phyloP scores from a whole-genome alignment of 2,329 filamentous ascomycete species.

The Biscogniauxia marginata region DNA sequence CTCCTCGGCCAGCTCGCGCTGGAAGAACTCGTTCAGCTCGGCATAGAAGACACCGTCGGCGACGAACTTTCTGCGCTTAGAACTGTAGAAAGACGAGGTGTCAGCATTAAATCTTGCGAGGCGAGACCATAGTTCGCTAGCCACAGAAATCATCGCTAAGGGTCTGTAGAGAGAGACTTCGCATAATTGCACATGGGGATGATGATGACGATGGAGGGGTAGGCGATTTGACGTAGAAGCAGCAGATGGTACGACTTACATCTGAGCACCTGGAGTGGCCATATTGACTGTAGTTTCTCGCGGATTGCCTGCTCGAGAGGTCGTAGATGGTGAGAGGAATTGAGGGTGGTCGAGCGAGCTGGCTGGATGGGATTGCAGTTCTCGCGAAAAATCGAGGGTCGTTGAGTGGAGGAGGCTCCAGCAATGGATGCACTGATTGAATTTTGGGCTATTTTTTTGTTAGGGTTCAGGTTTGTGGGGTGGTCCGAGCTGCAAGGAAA shows the following conservation, averaged over 20 bases:
- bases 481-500: background rate
- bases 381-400: slow-evolving; percentile 21
- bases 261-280: slow-evolving; percentile 61
- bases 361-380: slow-evolving; percentile 15
- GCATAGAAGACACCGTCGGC: slow-evolving; percentile 99
- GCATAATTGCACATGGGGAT: too few species aligned
- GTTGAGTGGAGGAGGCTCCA: slow-evolving; percentile 20
- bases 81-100: slow-evolving; percentile 50
- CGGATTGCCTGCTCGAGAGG: slow-evolving; percentile 37
- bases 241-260: slow-evolving; percentile 47
- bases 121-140: too few species aligned
- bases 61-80: slow-evolving; percentile 92
- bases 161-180: too few species aligned
- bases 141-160: too few species aligned
- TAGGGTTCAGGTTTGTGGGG: slow-evolving; percentile 33
- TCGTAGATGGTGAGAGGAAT: slow-evolving; percentile 21
- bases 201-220: slow-evolving; percentile 6
- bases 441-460: slow-evolving; percentile 29
- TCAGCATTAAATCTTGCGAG: slow-evolving; percentile 23
- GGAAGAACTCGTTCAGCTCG: slow-evolving; percentile 99
- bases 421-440: slow-evolving; percentile 24
- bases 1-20: slow-evolving; percentile 99
- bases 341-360: slow-evolving; percentile 19
- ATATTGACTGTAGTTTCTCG: slow-evolving; percentile 47
- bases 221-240: slow-evolving; percentile 3